Evolutionary conservation across 768 basidiomycete genomes (phyloP), one percentile per base, ranked within the genome.

Genomic region (Albatrellus ellisii): DNA sequence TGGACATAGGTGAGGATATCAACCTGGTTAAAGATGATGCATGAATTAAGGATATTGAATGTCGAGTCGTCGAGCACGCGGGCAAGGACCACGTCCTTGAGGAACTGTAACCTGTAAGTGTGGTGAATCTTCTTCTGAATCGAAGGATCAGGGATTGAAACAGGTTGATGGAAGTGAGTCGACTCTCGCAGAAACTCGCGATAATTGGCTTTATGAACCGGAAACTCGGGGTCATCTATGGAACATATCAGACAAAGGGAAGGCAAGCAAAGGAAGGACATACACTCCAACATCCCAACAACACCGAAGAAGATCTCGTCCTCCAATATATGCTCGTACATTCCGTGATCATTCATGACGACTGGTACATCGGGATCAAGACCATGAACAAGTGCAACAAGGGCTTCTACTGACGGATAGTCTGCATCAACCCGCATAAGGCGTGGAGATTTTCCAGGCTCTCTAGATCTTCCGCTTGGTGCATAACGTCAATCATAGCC

Each of bases 11-110:
- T 76, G 54, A 99, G 91, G 55, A 99, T 97, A 61, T 99, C 95
- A 53, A 94, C 90, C 59, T 99, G 94, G 63, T 98, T 95, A 73
- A 92, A 98, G 56, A 97, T 89, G 59, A 99, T 90, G 62, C 87
- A 87, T 2, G 89, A 91, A 62, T 91, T 97, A 56, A 98, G 75
- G 53, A 95, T 88, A 55, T 89, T 90, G 71, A 97, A 94, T 0
- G 92, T 97, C 2, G 87, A 83, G 59, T 99, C 95, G 54, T 99
- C 95, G 37, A 97, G 73, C 1, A 82, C 80, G 14, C 95, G 81
- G 0, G 91, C 89, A 37, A 99, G 83, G 31, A 99, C 89, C 45
- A 99, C 94, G 58, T 99, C 95, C 59, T 97, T 98, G 54, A 99
- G 80, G 62, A 90, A 98, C 56, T 90, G 89, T 6, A 99, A 72